A percentile compares a stretch with the other conserved stretches of the same genome.
Conservation (phyloP, 768 basidiomycete genomes). For the Amanita rubescens region DNA sequence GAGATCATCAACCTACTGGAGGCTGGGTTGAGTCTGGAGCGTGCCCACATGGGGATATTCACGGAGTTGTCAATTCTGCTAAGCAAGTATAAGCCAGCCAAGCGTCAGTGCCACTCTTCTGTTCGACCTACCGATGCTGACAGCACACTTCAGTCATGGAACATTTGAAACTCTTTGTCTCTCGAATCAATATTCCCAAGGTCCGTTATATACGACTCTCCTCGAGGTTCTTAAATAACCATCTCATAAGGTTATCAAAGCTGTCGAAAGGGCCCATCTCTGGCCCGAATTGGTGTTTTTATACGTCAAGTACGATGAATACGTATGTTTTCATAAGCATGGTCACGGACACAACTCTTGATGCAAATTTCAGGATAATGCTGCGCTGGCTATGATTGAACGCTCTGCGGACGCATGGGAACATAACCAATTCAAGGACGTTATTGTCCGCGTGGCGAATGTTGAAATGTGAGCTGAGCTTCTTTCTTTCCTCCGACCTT, state of each 20-base stretch:
- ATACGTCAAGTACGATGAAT: constrained; percentile 98
- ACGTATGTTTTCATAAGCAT: constrained; percentile 37
- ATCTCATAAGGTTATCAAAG: constrained; percentile 64
- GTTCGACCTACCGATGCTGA: not conserved
- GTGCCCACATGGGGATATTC: constrained; percentile 99
- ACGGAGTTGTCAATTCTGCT: constrained; percentile 88
- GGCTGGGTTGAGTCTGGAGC: constrained; percentile 91
- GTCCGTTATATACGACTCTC: not conserved
- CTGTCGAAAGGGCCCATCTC: constrained; percentile 91
- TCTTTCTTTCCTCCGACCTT: not conserved
- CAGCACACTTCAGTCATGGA: constrained; percentile 74
- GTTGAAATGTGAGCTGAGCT: constrained; percentile 74
- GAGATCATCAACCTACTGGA: constrained; percentile 89
- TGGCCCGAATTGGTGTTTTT: constrained; percentile 99
- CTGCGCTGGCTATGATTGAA: constrained; percentile 97
- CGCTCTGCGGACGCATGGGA: constrained; percentile 98
- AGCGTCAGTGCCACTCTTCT: constrained; percentile 46
- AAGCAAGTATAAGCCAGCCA: constrained; percentile 92
- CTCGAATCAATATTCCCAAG: constrained; percentile 98
- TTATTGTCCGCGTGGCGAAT: constrained; percentile 93
- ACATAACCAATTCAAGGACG: constrained; percentile 99
- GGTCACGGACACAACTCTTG: not conserved
- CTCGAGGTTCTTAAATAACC: not conserved
- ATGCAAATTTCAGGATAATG: constrained; percentile 65
- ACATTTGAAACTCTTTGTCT: constrained; percentile 92